Conservation (phyloP, 345 rosid genomes). For the thale cress (Arabidopsis thaliana) region DNA sequence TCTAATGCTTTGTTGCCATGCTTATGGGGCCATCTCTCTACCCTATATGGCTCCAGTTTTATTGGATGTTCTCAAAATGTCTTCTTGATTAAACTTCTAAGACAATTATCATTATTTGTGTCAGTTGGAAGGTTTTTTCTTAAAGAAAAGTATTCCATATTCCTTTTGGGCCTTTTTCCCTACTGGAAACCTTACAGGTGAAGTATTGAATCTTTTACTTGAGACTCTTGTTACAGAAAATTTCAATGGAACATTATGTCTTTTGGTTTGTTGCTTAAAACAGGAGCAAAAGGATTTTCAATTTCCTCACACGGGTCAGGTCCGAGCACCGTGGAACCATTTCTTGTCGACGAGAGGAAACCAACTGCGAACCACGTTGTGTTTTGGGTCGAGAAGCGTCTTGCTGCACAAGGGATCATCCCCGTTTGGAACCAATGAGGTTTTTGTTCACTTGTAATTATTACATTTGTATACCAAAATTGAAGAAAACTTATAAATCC, state of each 20-base stretch:
- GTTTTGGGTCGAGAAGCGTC: conserved; percentile 94
- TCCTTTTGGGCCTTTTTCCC: conserved; percentile 97
- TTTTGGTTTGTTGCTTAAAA: not conserved
- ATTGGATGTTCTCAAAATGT: no score
- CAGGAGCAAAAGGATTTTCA: conserved; percentile 89
- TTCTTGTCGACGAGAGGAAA: conserved; percentile 89
- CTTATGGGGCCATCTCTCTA: no score
- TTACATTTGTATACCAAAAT: conserved; percentile 13
- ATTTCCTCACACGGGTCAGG: conserved; percentile 73
- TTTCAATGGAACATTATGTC: not conserved
- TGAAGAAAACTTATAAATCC: not conserved
- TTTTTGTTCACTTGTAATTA: conserved; percentile 16
- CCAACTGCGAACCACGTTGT: conserved; percentile 75
- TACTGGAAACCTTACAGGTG: conserved; percentile 69
- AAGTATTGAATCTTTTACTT: no score
- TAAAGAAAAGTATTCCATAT: conserved; percentile 60
- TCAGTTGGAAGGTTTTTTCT: conserved; percentile 85
- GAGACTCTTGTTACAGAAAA: not conserved
- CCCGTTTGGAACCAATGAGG: conserved; percentile 75
- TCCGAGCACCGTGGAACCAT: conserved; percentile 92
- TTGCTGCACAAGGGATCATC: conserved; percentile 93
- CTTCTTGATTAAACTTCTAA: not conserved
- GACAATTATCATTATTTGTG: conserved; percentile 16
- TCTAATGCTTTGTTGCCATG: no score
- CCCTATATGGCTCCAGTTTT: no score